Percentiles rank a stretch among this genome's conserved stretches.
Conservation (phyloP, 192 early-diverging fungal genomes). For the Coemansia sp. region DNA sequence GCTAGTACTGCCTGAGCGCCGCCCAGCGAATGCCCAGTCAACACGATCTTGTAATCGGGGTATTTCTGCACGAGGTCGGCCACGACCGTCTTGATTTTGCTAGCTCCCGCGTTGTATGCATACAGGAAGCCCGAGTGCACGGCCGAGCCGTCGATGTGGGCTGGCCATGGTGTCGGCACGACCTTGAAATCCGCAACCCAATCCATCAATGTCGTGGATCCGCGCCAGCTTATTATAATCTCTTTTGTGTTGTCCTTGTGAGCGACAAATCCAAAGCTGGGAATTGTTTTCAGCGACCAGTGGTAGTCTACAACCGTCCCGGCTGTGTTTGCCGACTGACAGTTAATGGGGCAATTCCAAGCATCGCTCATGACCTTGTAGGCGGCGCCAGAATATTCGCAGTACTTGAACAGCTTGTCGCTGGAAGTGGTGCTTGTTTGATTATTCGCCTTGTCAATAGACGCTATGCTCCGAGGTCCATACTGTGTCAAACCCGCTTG, state of each 20-base stretch:
- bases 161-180: slow-evolving; percentile 25
- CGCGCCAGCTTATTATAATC: slow-evolving; percentile 35
- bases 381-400: slow-evolving; percentile 47
- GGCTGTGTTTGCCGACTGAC: slow-evolving; percentile 37
- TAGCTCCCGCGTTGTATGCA: slow-evolving; percentile 15
- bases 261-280: slow-evolving; percentile 45
- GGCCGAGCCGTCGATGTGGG: slow-evolving; percentile 16
- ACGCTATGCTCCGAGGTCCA: neutral
- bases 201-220: slow-evolving; percentile 16
- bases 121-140: slow-evolving; percentile 50
- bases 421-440: neutral
- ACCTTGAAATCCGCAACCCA: slow-evolving; percentile 36
- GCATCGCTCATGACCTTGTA: slow-evolving; percentile 30
- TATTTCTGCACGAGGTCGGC: slow-evolving; percentile 21
- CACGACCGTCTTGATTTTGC: slow-evolving; percentile 12
- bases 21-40: slow-evolving; percentile 49
- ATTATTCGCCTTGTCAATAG: neutral
- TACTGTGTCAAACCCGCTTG: neutral
- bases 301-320: slow-evolving; percentile 38
- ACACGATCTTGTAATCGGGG: slow-evolving; percentile 34
- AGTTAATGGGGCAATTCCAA: slow-evolving; percentile 40
- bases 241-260: slow-evolving; percentile 24
- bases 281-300: slow-evolving; percentile 26
- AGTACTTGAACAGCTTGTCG: slow-evolving; percentile 17
- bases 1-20: slow-evolving; percentile 38